Conservation (phyloP, 305 asterid genomes). For the Fraxinus nigra region DNA sequence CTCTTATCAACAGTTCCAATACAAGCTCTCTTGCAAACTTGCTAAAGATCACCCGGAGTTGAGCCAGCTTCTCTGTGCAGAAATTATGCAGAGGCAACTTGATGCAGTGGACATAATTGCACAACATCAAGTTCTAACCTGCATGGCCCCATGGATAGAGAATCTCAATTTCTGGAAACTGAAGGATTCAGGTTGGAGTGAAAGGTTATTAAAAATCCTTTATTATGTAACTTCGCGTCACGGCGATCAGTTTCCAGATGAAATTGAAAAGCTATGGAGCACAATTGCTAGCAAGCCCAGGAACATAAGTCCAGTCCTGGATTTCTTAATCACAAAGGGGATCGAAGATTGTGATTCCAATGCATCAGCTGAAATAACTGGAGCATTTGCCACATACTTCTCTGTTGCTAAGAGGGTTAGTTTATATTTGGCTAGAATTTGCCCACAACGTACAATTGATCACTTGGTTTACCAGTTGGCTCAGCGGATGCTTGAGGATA, state of each 20-base stretch:
- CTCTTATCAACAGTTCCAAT: constrained; percentile 97
- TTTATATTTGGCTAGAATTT: constrained; percentile 91
- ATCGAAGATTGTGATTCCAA: constrained; percentile 99
- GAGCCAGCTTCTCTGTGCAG: constrained; percentile 99
- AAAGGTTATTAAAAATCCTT: constrained; percentile 86
- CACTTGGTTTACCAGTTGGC: constrained; percentile 99
- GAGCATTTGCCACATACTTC: constrained; percentile 98
- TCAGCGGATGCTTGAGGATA: constrained; percentile 98
- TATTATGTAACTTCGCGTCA: constrained; percentile 98
- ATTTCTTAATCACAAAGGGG: constrained; percentile 95
- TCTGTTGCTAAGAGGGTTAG: constrained; percentile 98
- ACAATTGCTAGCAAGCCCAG: constrained; percentile 97
- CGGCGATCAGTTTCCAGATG: constrained; percentile 99
- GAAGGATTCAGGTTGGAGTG: constrained; percentile 99
- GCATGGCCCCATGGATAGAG: constrained; percentile 99
- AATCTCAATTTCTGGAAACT: constrained; percentile 98
- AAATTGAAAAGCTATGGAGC: constrained; percentile 99
- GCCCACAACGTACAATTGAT: constrained; percentile 98
- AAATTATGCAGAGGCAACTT: constrained; percentile 98
- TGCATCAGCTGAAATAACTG: constrained; percentile 99
- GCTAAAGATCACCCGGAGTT: constrained; percentile 98
- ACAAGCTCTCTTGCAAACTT: constrained; percentile 98
- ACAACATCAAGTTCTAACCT: constrained; percentile 97
- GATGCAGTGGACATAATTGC: constrained; percentile 99
- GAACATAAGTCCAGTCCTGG: constrained; percentile 93